Percentiles rank a stretch among this genome's conserved stretches.
Conservation (phyloP, 257 asterid genomes). For the Solanum chmielewskii region DNA sequence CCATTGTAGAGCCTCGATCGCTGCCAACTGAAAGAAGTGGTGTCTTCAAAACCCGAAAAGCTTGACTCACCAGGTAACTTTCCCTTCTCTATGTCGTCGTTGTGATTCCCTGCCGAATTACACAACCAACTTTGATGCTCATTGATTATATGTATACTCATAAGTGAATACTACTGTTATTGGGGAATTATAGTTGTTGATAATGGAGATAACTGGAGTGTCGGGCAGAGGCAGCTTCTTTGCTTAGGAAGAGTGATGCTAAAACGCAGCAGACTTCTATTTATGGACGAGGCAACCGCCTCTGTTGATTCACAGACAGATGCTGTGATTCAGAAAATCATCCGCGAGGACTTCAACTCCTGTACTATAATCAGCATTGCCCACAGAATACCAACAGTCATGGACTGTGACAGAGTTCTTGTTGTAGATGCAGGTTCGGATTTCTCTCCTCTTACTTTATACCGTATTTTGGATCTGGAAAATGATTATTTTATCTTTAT, state of each 20-base stretch:
- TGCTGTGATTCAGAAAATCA: slow-evolving; percentile 83
- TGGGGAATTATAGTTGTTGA: slow-evolving; percentile 39
- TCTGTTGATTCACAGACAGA: slow-evolving; percentile 92
- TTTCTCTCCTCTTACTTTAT: background rate
- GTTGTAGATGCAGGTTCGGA: slow-evolving; percentile 76
- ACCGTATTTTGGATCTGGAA: background rate
- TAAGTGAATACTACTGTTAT: background rate
- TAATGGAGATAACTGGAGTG: slow-evolving; percentile 96
- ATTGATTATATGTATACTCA: background rate
- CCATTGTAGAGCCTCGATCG: slow-evolving; percentile 68
- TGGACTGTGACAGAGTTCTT: slow-evolving; percentile 89
- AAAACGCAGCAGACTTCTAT: slow-evolving; percentile 63
- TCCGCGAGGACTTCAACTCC: slow-evolving; percentile 72
- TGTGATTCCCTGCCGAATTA: background rate
- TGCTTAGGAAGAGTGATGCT: slow-evolving; percentile 96
- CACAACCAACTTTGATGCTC: background rate
- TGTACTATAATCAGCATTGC: slow-evolving; percentile 97
- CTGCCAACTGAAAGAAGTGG: slow-evolving; percentile 96
- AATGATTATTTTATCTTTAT: background rate
- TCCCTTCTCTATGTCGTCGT: background rate
- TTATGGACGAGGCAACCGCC: slow-evolving; percentile 99
- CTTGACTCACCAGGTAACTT: slow-evolving; percentile 71
- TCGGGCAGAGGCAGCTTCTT: slow-evolving; percentile 95
- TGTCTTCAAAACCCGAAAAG: slow-evolving; percentile 67
- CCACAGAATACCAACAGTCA: slow-evolving; percentile 90